phyloP scores from a whole-genome alignment of 208 protist species.

The Leptomonas seymouri region DNA sequence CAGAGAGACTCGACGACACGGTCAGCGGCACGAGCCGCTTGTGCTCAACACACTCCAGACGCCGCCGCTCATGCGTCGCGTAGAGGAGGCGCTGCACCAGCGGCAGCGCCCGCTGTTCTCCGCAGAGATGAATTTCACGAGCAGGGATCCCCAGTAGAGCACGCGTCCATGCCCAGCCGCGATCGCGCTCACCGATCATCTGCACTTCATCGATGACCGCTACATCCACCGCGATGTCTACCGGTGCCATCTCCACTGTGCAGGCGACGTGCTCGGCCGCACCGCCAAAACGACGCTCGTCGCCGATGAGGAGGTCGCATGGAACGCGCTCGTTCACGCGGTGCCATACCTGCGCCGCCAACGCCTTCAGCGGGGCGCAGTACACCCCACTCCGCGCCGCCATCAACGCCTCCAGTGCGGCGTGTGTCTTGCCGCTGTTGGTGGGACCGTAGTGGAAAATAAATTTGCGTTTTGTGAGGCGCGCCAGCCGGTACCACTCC shows the following conservation, averaged over 20 bases:
- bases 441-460: conserved; percentile 94
- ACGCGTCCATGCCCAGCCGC: conserved; percentile 96
- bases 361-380: conserved; percentile 93
- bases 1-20: conserved; percentile 40
- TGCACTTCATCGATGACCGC: conserved; percentile 96
- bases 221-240: conserved; percentile 82
- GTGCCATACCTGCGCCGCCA: conserved; percentile 93
- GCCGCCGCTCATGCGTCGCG: conserved; percentile 62
- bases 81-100: conserved; percentile 76
- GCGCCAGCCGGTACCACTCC: conserved; percentile 86
- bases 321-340: conserved; percentile 74
- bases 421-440: conserved; percentile 96
- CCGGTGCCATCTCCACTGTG: conserved; percentile 91
- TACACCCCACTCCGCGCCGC: conserved; percentile 86
- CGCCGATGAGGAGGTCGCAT: conserved; percentile 94
- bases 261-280: conserved; percentile 86
- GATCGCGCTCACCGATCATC: conserved; percentile 89
- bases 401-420: conserved; percentile 69
- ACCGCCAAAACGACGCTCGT: conserved; percentile 81
- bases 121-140: conserved; percentile 92
- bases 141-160: conserved; percentile 92
- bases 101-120: conserved; percentile 72
- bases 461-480: conserved; percentile 74
- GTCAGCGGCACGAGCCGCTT: conserved; percentile 78
- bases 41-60: conserved; percentile 74